Conservation (phyloP, 179 eudicot species). For the Silene noctiflora region DNA sequence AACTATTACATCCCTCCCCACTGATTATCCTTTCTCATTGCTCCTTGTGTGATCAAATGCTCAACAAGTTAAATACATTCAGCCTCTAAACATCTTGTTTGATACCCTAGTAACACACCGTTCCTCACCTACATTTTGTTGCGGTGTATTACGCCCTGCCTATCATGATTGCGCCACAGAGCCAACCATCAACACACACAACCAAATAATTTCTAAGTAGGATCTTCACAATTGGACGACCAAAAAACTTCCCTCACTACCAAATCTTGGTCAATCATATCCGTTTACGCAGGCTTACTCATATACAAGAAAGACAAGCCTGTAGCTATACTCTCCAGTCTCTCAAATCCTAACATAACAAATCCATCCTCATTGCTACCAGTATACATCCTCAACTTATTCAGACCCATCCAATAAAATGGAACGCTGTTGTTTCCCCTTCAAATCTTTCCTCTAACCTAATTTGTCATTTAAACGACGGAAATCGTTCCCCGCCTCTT, state of each 20-base stretch:
- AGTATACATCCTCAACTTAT: background rate
- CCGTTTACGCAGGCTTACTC: background rate
- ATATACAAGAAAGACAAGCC: no score
- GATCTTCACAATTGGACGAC: background rate
- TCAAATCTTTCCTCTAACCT: no score
- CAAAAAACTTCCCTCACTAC: background rate
- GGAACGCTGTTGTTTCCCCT: no score
- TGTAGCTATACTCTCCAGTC: no score
- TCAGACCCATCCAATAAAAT: background rate
- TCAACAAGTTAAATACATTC: no score
- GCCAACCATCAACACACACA: background rate
- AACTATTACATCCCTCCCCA: no score
- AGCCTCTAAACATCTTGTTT: no score
- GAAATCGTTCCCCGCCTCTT: no score
- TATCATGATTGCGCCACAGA: background rate
- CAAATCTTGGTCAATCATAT: background rate
- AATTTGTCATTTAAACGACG: no score
- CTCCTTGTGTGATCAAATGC: no score
- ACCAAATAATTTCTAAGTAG: background rate
- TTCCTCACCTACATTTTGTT: background rate
- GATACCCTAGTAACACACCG: no score
- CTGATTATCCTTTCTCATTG: no score
- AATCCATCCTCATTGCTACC: background rate
- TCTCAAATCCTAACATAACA: background rate
- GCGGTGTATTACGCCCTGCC: background rate